phyloP scores from a whole-genome alignment of 768 basidiomycete genomes.

The Crucibulum laeve region DNA sequence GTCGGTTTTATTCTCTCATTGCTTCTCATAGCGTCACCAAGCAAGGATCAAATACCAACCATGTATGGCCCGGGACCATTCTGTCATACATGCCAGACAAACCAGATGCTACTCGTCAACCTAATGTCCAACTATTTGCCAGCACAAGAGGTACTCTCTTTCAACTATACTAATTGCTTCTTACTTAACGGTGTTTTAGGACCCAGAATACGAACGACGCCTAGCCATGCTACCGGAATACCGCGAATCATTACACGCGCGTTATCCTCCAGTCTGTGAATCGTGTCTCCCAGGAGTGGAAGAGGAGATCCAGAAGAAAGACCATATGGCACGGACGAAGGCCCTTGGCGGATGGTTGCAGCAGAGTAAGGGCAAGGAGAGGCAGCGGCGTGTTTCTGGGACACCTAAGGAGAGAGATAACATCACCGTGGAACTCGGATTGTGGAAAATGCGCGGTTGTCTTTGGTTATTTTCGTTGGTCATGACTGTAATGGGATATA shows the following conservation, averaged over 20 bases:
- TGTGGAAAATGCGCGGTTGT: conserved; percentile 68
- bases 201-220: conserved; percentile 64
- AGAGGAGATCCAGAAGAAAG: conserved; percentile 71
- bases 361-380: conserved; percentile 61
- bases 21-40: conserved; percentile 50
- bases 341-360: conserved; percentile 72
- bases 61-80: conserved; percentile 61
- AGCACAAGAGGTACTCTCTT: conserved; percentile 56
- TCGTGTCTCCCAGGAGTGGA: conserved; percentile 76
- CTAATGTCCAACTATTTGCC: conserved; percentile 89
- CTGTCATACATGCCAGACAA: conserved; percentile 89
- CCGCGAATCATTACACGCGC: conserved; percentile 64
- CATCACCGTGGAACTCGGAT: conserved; percentile 42
- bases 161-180: neutral
- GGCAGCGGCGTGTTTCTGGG: conserved; percentile 42
- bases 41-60: conserved; percentile 65
- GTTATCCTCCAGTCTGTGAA: conserved; percentile 86
- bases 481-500: conserved; percentile 35
- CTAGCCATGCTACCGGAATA: conserved; percentile 68
- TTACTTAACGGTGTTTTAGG: conserved; percentile 33
- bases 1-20: neutral
- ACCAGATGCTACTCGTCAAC: conserved; percentile 84
- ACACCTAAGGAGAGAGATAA: conserved; percentile 36
- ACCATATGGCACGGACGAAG: conserved; percentile 75
- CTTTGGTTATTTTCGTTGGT: conserved; percentile 56